Conservation (phyloP, 2,329 filamentous ascomycete species). For the Fonsecaea pedrosoi region DNA sequence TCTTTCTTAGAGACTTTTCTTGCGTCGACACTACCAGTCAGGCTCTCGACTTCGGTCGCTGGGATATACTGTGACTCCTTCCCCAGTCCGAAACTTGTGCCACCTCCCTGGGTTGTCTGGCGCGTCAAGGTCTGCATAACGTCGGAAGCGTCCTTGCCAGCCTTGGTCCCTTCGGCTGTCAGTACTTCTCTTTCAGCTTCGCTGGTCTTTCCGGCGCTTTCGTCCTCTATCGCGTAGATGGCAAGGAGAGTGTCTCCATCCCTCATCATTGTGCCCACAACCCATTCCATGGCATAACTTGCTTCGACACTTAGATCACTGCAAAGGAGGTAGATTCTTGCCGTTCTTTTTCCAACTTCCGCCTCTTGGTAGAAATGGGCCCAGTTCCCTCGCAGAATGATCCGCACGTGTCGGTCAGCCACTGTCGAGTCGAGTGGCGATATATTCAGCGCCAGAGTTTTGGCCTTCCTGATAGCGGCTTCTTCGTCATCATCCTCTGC, state of each 20-base stretch:
- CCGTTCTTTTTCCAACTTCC: constrained; percentile 76
- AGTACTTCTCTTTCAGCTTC: constrained; percentile 47
- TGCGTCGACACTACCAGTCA: constrained; percentile 54
- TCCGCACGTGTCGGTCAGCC: constrained; percentile 81
- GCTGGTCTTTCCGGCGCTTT: constrained; percentile 58
- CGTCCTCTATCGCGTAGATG: constrained; percentile 93
- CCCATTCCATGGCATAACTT: constrained; percentile 95
- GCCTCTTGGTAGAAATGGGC: constrained; percentile 68
- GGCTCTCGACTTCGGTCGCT: constrained; percentile 49
- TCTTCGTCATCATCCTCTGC: constrained; percentile 68
- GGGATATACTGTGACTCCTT: constrained; percentile 41
- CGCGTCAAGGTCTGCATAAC: constrained; percentile 69
- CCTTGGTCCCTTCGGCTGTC: constrained; percentile 71
- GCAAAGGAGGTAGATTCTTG: constrained; percentile 92
- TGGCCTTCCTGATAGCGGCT: constrained; percentile 84
- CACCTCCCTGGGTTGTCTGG: constrained; percentile 49
- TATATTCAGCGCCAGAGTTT: constrained; percentile 80
- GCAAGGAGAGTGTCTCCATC: constrained; percentile 94
- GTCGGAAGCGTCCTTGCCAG: constrained; percentile 76
- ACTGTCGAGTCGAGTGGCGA: constrained; percentile 77
- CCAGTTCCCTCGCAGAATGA: constrained; percentile 90
- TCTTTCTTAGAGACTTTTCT: constrained; percentile 68
- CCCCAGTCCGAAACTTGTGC: constrained; percentile 32
- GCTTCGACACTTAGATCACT: constrained; percentile 95
- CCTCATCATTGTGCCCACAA: constrained; percentile 89